These are phyloP conservation scores for Anthracocystis setariae DNA, from an alignment of 1,284 basidiomycete genomes.

Conservation along the genomic window DNA sequence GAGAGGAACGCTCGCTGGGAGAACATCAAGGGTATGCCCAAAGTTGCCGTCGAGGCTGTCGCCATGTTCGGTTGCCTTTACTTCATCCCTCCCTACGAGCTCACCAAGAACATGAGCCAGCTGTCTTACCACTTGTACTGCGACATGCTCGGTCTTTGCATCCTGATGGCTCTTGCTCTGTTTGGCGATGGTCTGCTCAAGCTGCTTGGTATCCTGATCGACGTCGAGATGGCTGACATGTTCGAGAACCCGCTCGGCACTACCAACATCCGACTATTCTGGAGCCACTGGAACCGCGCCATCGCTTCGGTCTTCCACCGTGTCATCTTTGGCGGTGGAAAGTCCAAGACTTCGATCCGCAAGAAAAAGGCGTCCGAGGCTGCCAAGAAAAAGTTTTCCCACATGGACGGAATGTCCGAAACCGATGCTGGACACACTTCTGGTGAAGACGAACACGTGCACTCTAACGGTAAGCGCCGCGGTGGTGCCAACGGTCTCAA, in stretches of 20 bases:
- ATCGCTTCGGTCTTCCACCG: conserved; percentile 66
- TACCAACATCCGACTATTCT: conserved; percentile 65
- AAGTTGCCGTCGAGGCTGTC: conserved; percentile 51
- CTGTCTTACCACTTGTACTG: conserved; percentile 60
- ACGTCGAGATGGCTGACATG: conserved; percentile 66
- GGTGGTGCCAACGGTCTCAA: conserved; percentile 33
- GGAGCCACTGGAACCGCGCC: conserved; percentile 67
- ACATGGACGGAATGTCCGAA: conserved; percentile 60
- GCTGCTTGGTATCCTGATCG: conserved; percentile 54
- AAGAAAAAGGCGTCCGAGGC: conserved; percentile 20
- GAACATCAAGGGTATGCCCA: conserved; percentile 57
- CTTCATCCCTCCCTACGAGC: conserved; percentile 60
- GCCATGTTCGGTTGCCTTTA: conserved; percentile 53
- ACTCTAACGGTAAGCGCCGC: conserved; percentile 12
- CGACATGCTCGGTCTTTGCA: conserved; percentile 51
- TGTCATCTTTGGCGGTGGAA: conserved; percentile 64
- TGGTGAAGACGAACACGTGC: conserved; percentile 52
- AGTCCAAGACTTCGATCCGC: conserved; percentile 37
- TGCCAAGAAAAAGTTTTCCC: conserved; percentile 25
- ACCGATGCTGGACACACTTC: conserved; percentile 56
- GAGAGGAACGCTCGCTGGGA: conserved; percentile 50
- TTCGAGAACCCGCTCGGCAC: conserved; percentile 65
- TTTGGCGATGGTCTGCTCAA: conserved; percentile 62
- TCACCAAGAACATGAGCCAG: conserved; percentile 55
- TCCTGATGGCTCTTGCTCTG: conserved; percentile 60